phyloP scores from a whole-genome alignment of 108 stramenopile genomes.

The Asterionellopsis glacialis region DNA sequence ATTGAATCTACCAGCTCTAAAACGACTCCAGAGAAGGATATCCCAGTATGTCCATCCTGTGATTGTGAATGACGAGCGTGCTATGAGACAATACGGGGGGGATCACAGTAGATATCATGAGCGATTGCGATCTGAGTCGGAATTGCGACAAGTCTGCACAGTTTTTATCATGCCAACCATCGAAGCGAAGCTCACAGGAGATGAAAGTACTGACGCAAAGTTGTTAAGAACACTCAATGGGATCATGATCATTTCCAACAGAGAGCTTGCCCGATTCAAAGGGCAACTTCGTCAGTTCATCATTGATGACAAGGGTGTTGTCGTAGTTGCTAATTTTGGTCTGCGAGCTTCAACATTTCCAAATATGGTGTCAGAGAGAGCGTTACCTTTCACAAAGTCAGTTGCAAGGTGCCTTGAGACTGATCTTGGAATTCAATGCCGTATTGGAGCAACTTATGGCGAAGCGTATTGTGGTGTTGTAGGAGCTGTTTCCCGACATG shows the following conservation, averaged over 20 bases:
- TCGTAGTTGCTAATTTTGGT: constrained; percentile 69
- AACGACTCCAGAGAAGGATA: constrained; percentile 37
- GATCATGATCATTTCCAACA: constrained; percentile 56
- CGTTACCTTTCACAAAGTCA: constrained; percentile 41
- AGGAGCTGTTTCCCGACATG: constrained; percentile 52
- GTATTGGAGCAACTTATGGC: constrained; percentile 53
- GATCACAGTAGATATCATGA: constrained; percentile 12
- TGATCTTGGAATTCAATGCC: constrained; percentile 40
- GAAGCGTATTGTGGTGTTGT: constrained; percentile 68
- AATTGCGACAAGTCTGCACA: constrained; percentile 55
- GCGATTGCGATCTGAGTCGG: constrained; percentile 53
- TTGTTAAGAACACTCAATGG: constrained; percentile 42
- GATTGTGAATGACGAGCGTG: constrained; percentile 54
- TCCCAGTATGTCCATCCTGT: constrained; percentile 76
- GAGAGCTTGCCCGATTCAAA: constrained; percentile 33
- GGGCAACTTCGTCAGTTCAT: constrained; percentile 78
- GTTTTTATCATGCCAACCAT: constrained; percentile 50
- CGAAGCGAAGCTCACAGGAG: constrained; percentile 11
- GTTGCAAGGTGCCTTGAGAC: constrained; percentile 40
- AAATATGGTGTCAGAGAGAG: constrained; percentile 45
- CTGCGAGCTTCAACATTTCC: constrained; percentile 70
- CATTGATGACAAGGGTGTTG: constrained; percentile 65
- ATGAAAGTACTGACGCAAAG: constrained; percentile 10
- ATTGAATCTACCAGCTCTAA: constrained; percentile 32
- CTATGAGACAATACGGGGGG: constrained; percentile 30